These are phyloP conservation scores for Orbilia quercus DNA, from an alignment of 2,329 filamentous ascomycete species.

Conservation along the genomic window DNA sequence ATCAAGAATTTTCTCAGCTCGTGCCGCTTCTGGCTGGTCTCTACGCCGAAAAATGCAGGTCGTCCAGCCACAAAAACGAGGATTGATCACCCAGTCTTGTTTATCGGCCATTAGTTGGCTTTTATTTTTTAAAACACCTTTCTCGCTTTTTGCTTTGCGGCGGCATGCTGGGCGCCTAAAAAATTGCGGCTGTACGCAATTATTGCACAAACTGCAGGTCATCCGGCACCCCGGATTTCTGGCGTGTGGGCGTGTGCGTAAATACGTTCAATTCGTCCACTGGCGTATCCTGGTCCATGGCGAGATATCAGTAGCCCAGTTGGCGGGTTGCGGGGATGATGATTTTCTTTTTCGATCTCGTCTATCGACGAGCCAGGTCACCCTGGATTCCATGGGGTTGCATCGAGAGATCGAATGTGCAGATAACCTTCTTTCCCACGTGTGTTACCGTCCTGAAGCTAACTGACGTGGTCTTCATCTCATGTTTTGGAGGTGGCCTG, in stretches of 20 bases:
- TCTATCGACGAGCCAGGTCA: conserved; percentile 4
- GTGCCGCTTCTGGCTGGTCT: not conserved
- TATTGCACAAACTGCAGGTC: not conserved
- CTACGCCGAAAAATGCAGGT: conserved; percentile 8
- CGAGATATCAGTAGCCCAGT: not conserved
- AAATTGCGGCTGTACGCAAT: not conserved
- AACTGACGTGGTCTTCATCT: conserved; percentile 4
- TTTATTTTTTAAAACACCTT: too few relatives aligned
- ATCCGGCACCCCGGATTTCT: not conserved
- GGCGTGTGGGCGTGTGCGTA: not conserved
- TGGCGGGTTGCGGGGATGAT: not conserved
- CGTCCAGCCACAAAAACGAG: conserved; percentile 27
- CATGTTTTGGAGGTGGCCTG: conserved; percentile 23
- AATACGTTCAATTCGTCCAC: not conserved
- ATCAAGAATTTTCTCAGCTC: conserved; percentile 8
- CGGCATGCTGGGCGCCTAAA: not conserved
- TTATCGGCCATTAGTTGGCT: conserved; percentile 1
- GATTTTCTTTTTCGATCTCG: conserved; percentile 4
- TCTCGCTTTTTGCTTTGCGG: too few relatives aligned
- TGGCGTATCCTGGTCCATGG: not conserved
- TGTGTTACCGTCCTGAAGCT: not conserved
- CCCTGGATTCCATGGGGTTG: conserved; percentile 2
- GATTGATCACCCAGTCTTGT: not conserved
- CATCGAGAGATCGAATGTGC: not conserved
- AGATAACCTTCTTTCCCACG: conserved; percentile 4